A percentile compares a stretch with the other conserved stretches of the same genome.
Evolutionary conservation across 768 basidiomycete genomes (phyloP).

Genomic region (Naganishia vishniacii): DNA sequence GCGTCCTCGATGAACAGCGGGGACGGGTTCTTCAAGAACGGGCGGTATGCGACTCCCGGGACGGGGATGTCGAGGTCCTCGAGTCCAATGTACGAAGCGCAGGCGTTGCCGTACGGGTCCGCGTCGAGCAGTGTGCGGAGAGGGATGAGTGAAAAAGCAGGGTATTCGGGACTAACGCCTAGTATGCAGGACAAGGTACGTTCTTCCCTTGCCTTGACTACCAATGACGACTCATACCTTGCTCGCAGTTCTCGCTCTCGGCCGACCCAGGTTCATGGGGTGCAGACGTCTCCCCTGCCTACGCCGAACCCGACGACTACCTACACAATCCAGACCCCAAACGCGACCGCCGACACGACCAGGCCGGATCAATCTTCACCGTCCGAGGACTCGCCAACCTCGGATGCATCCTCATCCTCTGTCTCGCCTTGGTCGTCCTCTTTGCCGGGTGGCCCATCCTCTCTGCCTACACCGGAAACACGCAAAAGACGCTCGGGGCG

Average conservation of each 20-base stretch:
- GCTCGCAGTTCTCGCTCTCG: constrained; percentile 24
- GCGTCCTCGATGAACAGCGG: background rate
- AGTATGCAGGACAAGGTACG: constrained; percentile 1
- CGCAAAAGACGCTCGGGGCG: constrained; percentile 50
- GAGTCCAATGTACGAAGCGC: background rate
- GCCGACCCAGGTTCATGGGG: constrained; percentile 26
- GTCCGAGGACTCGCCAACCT: constrained; percentile 75
- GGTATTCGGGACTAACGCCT: background rate
- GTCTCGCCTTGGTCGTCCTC: constrained; percentile 64
- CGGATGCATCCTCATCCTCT: constrained; percentile 64
- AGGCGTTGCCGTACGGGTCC: no score
- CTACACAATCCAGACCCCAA: constrained; percentile 78
- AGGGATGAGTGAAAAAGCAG: background rate
- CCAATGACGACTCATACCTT: no score
- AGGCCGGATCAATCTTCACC: constrained; percentile 65
- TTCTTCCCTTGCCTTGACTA: no score
- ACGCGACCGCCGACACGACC: constrained; percentile 51
- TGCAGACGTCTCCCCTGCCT: constrained; percentile 24
- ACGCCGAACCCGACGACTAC: constrained; percentile 81
- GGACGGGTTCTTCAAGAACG: background rate
- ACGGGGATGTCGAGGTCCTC: background rate
- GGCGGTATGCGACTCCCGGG: background rate
- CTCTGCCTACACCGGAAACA: constrained; percentile 51
- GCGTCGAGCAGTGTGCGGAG: background rate
- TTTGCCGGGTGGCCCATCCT: constrained; percentile 88